These are phyloP conservation scores for Stenocarpella maydis DNA, from an alignment of 2,329 filamentous ascomycete species.

Conservation along the genomic window DNA sequence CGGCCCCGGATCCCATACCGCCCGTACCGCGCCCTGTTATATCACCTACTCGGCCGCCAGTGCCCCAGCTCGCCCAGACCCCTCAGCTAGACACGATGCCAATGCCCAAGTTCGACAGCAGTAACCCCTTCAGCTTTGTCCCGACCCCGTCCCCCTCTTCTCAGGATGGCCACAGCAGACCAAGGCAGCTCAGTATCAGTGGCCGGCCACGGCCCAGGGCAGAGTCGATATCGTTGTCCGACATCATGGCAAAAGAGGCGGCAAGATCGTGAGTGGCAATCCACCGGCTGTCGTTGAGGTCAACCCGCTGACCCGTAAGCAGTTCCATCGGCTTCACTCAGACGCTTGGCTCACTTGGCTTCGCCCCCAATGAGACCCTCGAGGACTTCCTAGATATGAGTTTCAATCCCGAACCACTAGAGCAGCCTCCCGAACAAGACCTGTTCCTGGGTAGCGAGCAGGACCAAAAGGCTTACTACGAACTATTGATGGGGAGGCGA, in stretches of 20 bases:
- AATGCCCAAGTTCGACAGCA: constrained; percentile 22
- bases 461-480: constrained; percentile 49
- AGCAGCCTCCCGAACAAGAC: constrained; percentile 37
- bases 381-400: constrained; percentile 49
- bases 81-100: constrained; percentile 19
- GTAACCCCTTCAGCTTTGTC: constrained; percentile 32
- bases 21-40: constrained; percentile 18
- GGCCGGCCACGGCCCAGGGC: constrained; percentile 27
- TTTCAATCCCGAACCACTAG: constrained; percentile 46
- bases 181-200: constrained; percentile 31
- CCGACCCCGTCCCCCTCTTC: constrained; percentile 37
- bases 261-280: constrained; percentile 44
- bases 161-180: constrained; percentile 34
- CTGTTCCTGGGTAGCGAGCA: constrained; percentile 40
- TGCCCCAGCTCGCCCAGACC: constrained; percentile 29
- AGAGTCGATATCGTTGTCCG: constrained; percentile 43
- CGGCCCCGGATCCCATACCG: constrained; percentile 13
- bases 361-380: constrained; percentile 48
- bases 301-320: constrained; percentile 28
- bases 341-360: constrained; percentile 48
- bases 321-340: constrained; percentile 46
- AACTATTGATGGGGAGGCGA: constrained; percentile 47
- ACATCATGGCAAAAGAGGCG: constrained; percentile 48
- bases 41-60: constrained; percentile 27
- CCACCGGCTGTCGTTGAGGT: neutral